Conservation (phyloP, 352 stramenopile genomes). For the Globisporangium megalacanthum region DNA sequence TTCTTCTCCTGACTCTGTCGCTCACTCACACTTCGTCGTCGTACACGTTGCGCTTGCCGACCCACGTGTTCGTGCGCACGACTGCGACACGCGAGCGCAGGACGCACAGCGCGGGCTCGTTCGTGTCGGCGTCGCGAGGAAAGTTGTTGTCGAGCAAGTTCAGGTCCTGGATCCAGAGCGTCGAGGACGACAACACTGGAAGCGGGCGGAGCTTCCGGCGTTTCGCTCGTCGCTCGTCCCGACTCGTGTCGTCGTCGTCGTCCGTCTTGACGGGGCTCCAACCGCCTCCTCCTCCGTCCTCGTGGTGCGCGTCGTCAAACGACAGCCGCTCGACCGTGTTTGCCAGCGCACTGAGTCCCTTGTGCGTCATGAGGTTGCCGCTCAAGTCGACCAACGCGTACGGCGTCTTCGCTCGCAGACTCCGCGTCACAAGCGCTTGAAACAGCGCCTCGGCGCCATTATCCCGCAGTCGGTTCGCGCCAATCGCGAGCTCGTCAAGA, state of each 20-base stretch:
- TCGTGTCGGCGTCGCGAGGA: constrained; percentile 16
- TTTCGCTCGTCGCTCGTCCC: not conserved
- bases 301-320: not conserved
- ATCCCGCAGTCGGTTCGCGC: constrained; percentile 66
- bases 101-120: constrained; percentile 17
- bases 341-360: constrained; percentile 33
- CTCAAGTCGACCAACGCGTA: constrained; percentile 57
- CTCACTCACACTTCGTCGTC: constrained; percentile 67
- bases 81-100: constrained; percentile 32
- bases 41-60: constrained; percentile 65
- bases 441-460: constrained; percentile 42
- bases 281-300: not conserved
- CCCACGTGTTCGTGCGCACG: constrained; percentile 62
- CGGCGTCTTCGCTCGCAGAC: constrained; percentile 20
- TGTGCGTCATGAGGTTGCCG: constrained; percentile 66
- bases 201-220: constrained; percentile 1
- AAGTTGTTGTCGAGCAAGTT: constrained; percentile 76
- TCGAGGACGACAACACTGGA: too few species aligned
- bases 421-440: constrained; percentile 41
- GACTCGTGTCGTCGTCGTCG: not conserved
- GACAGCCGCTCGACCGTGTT: constrained; percentile 23
- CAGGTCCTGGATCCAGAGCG: constrained; percentile 37
- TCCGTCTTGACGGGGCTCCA: too few species aligned
- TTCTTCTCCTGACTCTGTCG: constrained; percentile 5
- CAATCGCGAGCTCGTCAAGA: constrained; percentile 49